These are phyloP conservation scores for Fusarium oxysporum DNA, from an alignment of 2,329 filamentous ascomycete genomes.

Conservation along the genomic window DNA sequence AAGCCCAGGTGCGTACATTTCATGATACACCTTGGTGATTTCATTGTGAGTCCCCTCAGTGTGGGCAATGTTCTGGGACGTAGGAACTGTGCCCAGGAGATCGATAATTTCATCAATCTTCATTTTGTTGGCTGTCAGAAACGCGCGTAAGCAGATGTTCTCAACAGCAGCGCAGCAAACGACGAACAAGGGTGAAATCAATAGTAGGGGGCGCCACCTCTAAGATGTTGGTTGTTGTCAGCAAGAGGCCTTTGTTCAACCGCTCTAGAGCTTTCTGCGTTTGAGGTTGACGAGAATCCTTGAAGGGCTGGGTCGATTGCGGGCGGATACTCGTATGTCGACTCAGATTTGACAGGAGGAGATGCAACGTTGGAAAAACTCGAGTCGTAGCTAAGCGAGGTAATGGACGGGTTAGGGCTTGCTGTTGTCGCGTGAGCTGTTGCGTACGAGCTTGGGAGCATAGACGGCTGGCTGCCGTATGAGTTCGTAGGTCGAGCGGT, in stretches of 20 bases:
- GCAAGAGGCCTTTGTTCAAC: conserved; percentile 46
- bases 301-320: conserved; percentile 77
- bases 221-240: conserved; percentile 55
- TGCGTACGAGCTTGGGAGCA: conserved; percentile 58
- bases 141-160: conserved; percentile 49
- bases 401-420: conserved; percentile 48
- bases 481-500: conserved; percentile 51
- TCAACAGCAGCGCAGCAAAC: conserved; percentile 45
- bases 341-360: conserved; percentile 53
- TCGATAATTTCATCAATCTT: conserved; percentile 79
- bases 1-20: conserved; percentile 80
- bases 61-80: conserved; percentile 64
- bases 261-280: conserved; percentile 41
- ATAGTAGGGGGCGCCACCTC: conserved; percentile 62
- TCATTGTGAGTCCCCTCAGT: conserved; percentile 69
- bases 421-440: conserved; percentile 49
- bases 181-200: conserved; percentile 48
- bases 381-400: conserved; percentile 50
- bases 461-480: conserved; percentile 60
- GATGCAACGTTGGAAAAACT: conserved; percentile 48
- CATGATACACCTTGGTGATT: conserved; percentile 77
- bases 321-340: conserved; percentile 66
- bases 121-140: conserved; percentile 62
- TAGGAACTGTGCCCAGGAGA: conserved; percentile 69
- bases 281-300: conserved; percentile 45